Evolutionary conservation across 352 stramenopile species (phyloP).

Genomic region (Globisporangium mamillatum): DNA sequence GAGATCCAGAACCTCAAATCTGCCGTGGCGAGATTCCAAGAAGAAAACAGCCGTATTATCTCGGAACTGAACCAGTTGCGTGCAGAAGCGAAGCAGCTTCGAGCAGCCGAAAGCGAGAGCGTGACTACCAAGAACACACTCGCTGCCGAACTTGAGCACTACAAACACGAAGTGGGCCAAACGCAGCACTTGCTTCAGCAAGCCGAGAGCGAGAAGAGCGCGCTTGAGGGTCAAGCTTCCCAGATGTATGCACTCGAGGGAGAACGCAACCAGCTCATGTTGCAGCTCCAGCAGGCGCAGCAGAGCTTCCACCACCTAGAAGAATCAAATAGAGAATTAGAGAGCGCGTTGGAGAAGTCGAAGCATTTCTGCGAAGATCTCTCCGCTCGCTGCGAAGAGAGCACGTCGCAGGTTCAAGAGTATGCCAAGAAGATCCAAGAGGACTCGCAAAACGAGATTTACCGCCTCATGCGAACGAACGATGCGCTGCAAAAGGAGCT

Average conservation of each 20-base stretch:
- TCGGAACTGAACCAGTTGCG: slow-evolving; percentile 34
- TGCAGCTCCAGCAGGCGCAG: slow-evolving; percentile 47
- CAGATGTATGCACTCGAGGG: slow-evolving; percentile 37
- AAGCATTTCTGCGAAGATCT: slow-evolving; percentile 66
- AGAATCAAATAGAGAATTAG: slow-evolving; percentile 50
- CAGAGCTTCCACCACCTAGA: slow-evolving; percentile 39
- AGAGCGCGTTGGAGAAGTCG: slow-evolving; percentile 53
- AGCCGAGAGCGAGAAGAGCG: slow-evolving; percentile 37
- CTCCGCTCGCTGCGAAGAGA: slow-evolving; percentile 61
- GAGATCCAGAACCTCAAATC: slow-evolving; percentile 14
- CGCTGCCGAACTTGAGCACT: slow-evolving; percentile 27
- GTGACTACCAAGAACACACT: slow-evolving; percentile 20
- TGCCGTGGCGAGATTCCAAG: slow-evolving; percentile 10
- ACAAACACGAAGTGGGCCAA: slow-evolving; percentile 26
- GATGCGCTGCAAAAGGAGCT: slow-evolving; percentile 60
- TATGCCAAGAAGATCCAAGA: slow-evolving; percentile 60
- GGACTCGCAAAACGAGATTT: slow-evolving; percentile 61
- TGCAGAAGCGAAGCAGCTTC: slow-evolving; percentile 24
- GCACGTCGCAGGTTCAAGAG: slow-evolving; percentile 52
- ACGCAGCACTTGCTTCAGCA: slow-evolving; percentile 37
- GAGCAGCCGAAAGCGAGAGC: slow-evolving; percentile 15
- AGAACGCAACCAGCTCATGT: slow-evolving; percentile 40
- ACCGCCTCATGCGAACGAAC: slow-evolving; percentile 59
- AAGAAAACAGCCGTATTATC: slow-evolving; percentile 31
- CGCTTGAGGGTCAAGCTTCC: slow-evolving; percentile 32